Evolutionary conservation across 257 asterid genomes (phyloP).

Genomic region (Lithospermum erythrorhizon): DNA sequence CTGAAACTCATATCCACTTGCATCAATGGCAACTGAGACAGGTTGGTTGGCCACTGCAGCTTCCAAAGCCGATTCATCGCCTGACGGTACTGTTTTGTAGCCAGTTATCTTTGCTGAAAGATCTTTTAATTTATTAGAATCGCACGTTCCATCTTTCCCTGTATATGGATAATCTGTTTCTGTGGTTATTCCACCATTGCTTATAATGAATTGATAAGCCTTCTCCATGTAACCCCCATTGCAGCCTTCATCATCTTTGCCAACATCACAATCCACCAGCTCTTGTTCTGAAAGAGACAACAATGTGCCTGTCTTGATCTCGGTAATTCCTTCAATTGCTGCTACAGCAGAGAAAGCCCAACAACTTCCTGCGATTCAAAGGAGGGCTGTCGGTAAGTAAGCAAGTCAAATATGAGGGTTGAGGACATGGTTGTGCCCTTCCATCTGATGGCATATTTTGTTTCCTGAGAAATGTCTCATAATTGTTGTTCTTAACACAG

Average conservation of each 20-base stretch:
- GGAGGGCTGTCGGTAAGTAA: too few species aligned
- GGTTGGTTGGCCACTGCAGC: conserved; percentile 55
- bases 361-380: conserved; percentile 46
- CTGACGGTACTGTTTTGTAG: conserved; percentile 21
- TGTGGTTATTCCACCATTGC: conserved; percentile 38
- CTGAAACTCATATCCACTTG: conserved; percentile 29
- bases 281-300: conserved; percentile 59
- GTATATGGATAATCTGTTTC: conserved; percentile 37
- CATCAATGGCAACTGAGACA: conserved; percentile 51
- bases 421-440: too few species aligned
- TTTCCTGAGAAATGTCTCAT: too few species aligned
- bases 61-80: conserved; percentile 31
- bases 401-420: too few species aligned
- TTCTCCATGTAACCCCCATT: conserved; percentile 41
- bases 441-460: too few species aligned
- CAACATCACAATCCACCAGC: conserved; percentile 48
- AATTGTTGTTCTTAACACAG: too few species aligned
- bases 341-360: conserved; percentile 78
- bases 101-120: conserved; percentile 37
- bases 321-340: conserved; percentile 56
- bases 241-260: conserved; percentile 35
- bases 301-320: conserved; percentile 46
- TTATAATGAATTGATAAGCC: conserved; percentile 36
- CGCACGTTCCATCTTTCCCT: conserved; percentile 29
- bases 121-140: conserved; percentile 5